These are phyloP conservation scores for Puccinia brachypodii DNA, from an alignment of 1,284 basidiomycete genomes.

Conservation along the genomic window DNA sequence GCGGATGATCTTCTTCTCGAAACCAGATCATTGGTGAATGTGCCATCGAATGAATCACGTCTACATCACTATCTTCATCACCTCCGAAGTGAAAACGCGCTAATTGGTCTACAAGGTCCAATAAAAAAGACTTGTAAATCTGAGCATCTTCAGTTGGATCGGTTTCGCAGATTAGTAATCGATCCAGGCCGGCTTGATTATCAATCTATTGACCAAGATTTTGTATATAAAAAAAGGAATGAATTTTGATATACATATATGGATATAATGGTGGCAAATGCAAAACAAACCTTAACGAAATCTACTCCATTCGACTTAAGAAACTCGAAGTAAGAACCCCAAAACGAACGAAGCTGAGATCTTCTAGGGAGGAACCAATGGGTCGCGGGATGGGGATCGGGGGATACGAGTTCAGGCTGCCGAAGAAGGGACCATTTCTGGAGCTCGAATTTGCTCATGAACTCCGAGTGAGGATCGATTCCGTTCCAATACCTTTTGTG, in stretches of 20 bases:
- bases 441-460: conserved; percentile 14
- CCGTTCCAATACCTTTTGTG: conserved; percentile 23
- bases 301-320: conserved; percentile 15
- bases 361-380: conserved; percentile 23
- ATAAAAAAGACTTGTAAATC: background rate
- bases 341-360: background rate
- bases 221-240: background rate
- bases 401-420: background rate
- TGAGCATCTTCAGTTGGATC: conserved; percentile 5
- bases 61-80: background rate
- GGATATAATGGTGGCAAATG: background rate
- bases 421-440: conserved; percentile 6
- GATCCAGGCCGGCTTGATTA: conserved; percentile 37
- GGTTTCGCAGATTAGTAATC: conserved; percentile 8
- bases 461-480: conserved; percentile 20
- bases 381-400: background rate
- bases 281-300: conserved; percentile 21
- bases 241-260: background rate
- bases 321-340: conserved; percentile 10
- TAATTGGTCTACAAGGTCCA: background rate
- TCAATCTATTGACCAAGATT: background rate
- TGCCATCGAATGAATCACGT: conserved; percentile 21
- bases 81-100: background rate
- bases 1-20: background rate
- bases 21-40: conserved; percentile 15